Evolutionary conservation across 805 yeast genomes (phyloP), one percentile per base, ranked within the genome.

Genomic region (Pichia heedii): DNA sequence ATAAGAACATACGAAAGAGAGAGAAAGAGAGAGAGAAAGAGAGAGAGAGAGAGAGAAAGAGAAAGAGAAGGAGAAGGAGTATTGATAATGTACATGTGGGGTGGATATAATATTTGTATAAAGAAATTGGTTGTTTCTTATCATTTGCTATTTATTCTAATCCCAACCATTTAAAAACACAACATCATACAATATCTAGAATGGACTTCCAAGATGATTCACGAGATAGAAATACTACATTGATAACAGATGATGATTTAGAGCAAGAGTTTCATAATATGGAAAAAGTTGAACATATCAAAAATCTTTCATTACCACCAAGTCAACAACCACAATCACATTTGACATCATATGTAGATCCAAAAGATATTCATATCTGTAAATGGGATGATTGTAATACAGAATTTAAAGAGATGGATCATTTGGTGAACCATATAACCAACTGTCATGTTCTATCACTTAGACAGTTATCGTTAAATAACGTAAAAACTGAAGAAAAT

Each of bases 391-490:
- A 51, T 6, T 70, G 76, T 47, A 42, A 50, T 19, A 35, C 33
- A 24, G 52, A 49, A 18, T 62, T 61, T 41, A 47, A 52, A 12
- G 62, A 60, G 41, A 45, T 68, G 42, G 68, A 66, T 44, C 60
- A 59, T n/a, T 52, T 71, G 21, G 73, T 67, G 11, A 49, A 55
- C 4, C 76, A 71, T 48, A 56, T 71, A 18, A 60, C 57, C 29
- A 55, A 55, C n/a, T 66, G 55, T 16, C 76, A 71, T 45, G 60
- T 69, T 13, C 45, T 49, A 12, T 47, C 56, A 27, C 12, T 27
- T 13, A 27, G 32, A 15, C 32, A 27, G 15, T 13, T 27, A 27
- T 27, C 32, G 12, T 13, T 27, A n/a, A 27, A 13, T 27, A 27
- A 27, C 15, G 12, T n/a, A 27, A 27, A 27, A 5, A 52, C 48